Evolutionary conservation across 106 monocot genomes (phyloP).

Genomic region (Posidonia australis): DNA sequence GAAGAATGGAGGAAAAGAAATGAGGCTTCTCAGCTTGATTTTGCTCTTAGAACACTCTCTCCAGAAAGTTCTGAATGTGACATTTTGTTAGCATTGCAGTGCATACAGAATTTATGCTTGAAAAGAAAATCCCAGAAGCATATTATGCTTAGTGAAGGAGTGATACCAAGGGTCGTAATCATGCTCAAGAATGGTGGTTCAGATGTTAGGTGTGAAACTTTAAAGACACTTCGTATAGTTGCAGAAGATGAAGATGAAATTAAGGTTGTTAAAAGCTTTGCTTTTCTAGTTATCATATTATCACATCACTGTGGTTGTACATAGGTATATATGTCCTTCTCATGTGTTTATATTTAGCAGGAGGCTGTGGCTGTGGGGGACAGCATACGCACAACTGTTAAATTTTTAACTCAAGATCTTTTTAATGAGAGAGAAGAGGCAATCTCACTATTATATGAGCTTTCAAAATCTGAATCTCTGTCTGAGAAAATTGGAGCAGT

Average conservation of each 20-base stretch:
- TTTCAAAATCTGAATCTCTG: slow-evolving; percentile 61
- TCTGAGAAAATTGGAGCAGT: slow-evolving; percentile 80
- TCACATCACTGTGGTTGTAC: not conserved
- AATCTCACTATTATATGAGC: slow-evolving; percentile 69
- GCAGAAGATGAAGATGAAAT: slow-evolving; percentile 71
- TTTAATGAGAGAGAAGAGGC: slow-evolving; percentile 65
- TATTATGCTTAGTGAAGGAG: slow-evolving; percentile 31
- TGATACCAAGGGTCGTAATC: slow-evolving; percentile 51
- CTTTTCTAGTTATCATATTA: not conserved
- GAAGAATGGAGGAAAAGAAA: slow-evolving; percentile 89
- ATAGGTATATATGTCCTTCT: not conserved
- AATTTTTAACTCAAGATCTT: slow-evolving; percentile 62
- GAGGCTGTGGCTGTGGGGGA: slow-evolving; percentile 52
- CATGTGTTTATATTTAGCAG: slow-evolving; percentile 19
- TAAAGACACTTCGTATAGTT: slow-evolving; percentile 61
- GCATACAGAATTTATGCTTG: slow-evolving; percentile 40
- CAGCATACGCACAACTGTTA: slow-evolving; percentile 72
- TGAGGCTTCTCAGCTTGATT: slow-evolving; percentile 64
- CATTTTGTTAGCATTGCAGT: slow-evolving; percentile 47
- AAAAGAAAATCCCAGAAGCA: slow-evolving; percentile 57
- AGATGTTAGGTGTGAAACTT: slow-evolving; percentile 54
- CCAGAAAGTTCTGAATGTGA: slow-evolving; percentile 48
- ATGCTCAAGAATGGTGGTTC: slow-evolving; percentile 63
- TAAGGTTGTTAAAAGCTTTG: slow-evolving; percentile 46
- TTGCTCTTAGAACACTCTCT: slow-evolving; percentile 45